phyloP scores from a whole-genome alignment of 176 grass and related monocot genomes.

The sorghum (Sorghum bicolor) region Sorghum_bicolor_NCBIv3 NC_012875.2:5643501-5644000 shows the following conservation, averaged over 20 bases:
- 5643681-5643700: not conserved
- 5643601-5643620: conserved; percentile 2
- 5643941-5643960: not conserved
- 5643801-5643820: not conserved
- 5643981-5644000: too few relatives aligned
- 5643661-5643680: not conserved
- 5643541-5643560: not conserved
- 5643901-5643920: not conserved
- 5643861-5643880: not conserved
- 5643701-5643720: conserved; percentile 35
- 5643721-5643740: conserved; percentile 46
- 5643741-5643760: conserved; percentile 39
- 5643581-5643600: not conserved
- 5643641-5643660: conserved; percentile 12
- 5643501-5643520: not conserved
- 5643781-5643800: not conserved
- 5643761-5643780: conserved; percentile 24
- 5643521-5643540: not conserved
- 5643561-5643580: not conserved
- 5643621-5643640: conserved; percentile 42
- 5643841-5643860: not conserved
- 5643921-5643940: not conserved
- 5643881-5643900: not conserved
- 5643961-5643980: not conserved
- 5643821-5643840: conserved; percentile 13